Evolutionary conservation across 768 basidiomycete species (phyloP).

Genomic region (Ramaria rubella): DNA sequence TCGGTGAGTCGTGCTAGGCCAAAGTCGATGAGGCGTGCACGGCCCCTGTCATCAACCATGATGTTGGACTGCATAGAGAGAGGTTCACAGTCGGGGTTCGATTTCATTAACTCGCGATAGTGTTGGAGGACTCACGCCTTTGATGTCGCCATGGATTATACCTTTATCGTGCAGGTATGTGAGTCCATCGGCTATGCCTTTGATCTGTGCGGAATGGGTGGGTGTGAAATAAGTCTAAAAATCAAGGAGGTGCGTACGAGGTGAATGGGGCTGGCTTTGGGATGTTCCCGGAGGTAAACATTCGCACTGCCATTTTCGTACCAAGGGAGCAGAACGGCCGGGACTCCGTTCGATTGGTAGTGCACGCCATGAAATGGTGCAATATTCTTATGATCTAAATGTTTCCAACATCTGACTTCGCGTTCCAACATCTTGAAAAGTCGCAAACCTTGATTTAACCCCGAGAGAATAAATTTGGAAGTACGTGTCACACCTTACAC

Average conservation of each 20-base stretch:
- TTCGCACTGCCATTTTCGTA: slow-evolving; percentile 4
- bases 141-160: slow-evolving; percentile 3
- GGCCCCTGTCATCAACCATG: neutral
- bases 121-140: neutral
- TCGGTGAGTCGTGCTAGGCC: neutral
- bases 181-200: neutral
- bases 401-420: neutral
- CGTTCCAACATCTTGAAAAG: neutral
- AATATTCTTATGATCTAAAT: slow-evolving; percentile 1
- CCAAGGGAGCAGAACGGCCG: neutral
- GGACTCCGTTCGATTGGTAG: neutral
- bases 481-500: neutral
- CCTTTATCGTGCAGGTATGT: neutral
- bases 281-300: neutral
- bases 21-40: neutral
- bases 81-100: neutral
- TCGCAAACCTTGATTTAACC: neutral
- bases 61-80: neutral
- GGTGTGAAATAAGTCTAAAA: neutral
- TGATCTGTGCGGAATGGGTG: neutral
- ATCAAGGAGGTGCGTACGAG: neutral
- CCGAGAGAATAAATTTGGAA: neutral
- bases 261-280: neutral
- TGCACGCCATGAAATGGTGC: neutral
- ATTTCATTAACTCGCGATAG: neutral